Percentiles rank a stretch among this genome's conserved stretches.
phyloP scores from a whole-genome alignment of 208 protist species.

The Crithidia acanthocephali region DNA sequence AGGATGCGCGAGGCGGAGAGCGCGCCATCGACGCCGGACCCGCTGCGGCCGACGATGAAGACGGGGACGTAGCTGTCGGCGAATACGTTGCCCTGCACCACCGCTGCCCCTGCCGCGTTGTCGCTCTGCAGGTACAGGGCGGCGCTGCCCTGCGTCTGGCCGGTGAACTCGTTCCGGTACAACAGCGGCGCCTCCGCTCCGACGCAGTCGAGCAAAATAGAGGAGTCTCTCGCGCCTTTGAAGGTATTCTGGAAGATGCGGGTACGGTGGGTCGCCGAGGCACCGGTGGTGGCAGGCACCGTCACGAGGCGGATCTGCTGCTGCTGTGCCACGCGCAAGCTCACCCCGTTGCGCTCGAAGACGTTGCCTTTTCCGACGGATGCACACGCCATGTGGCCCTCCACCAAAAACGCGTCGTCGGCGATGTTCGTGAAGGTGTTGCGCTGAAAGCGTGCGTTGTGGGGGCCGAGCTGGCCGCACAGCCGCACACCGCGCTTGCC shows the following conservation, averaged over 20 bases:
- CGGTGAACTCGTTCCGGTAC: conserved; percentile 66
- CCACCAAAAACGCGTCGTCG: conserved; percentile 50
- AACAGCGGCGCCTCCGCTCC: conserved; percentile 40
- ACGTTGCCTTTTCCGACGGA: conserved; percentile 72
- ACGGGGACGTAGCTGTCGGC: conserved; percentile 60
- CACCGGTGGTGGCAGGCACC: not conserved
- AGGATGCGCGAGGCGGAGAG: conserved; percentile 11
- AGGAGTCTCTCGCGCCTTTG: conserved; percentile 32
- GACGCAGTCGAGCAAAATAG: conserved; percentile 43
- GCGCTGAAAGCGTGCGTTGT: conserved; percentile 46
- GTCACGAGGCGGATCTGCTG: conserved; percentile 32
- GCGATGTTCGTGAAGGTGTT: conserved; percentile 69
- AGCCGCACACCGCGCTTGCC: conserved; percentile 49
- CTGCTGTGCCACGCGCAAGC: conserved; percentile 30
- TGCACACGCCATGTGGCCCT: conserved; percentile 72
- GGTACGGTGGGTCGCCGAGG: conserved; percentile 25
- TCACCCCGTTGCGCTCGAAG: conserved; percentile 64
- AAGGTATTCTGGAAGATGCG: conserved; percentile 78
- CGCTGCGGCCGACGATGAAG: conserved; percentile 39
- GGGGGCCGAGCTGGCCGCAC: conserved; percentile 54
- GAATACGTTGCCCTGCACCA: conserved; percentile 67
- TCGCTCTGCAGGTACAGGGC: conserved; percentile 54
- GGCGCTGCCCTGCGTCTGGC: conserved; percentile 39
- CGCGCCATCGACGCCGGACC: conserved; percentile 12
- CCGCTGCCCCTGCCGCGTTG: conserved; percentile 10